phyloP scores from a whole-genome alignment of 2,329 filamentous ascomycete genomes.

The Calonectria ilicicola region DNA sequence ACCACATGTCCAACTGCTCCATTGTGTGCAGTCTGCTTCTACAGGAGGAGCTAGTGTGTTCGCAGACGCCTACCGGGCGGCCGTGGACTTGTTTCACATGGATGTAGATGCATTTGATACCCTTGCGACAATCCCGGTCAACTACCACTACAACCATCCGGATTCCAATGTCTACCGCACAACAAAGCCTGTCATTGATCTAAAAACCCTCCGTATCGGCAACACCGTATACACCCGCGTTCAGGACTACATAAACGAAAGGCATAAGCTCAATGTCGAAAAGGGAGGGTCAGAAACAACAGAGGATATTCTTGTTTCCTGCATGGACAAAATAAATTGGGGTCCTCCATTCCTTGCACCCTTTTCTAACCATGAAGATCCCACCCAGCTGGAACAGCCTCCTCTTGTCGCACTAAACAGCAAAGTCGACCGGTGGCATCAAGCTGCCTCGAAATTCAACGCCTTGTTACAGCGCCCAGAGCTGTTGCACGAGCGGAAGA shows the following conservation, averaged over 20 bases:
- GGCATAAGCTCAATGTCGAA: not conserved
- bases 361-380: not conserved
- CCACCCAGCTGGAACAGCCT: too few species aligned
- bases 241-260: not conserved
- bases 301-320: not conserved
- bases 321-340: not conserved
- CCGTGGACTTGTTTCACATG: not conserved
- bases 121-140: slow-evolving; percentile 6
- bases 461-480: not conserved
- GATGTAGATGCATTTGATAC: not conserved
- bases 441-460: not conserved
- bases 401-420: not conserved
- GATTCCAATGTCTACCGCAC: slow-evolving; percentile 18
- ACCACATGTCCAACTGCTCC: not conserved
- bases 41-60: not conserved
- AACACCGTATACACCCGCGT: not conserved
- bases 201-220: not conserved
- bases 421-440: not conserved
- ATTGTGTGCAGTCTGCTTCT: not conserved
- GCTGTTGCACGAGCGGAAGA: not conserved
- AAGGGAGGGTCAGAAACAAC: not conserved
- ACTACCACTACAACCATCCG: slow-evolving; percentile 21
- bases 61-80: not conserved
- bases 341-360: not conserved
- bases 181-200: slow-evolving; percentile 18